Conservation (phyloP, 1,284 basidiomycete species). For the Neolentinus lepideus region DNA sequence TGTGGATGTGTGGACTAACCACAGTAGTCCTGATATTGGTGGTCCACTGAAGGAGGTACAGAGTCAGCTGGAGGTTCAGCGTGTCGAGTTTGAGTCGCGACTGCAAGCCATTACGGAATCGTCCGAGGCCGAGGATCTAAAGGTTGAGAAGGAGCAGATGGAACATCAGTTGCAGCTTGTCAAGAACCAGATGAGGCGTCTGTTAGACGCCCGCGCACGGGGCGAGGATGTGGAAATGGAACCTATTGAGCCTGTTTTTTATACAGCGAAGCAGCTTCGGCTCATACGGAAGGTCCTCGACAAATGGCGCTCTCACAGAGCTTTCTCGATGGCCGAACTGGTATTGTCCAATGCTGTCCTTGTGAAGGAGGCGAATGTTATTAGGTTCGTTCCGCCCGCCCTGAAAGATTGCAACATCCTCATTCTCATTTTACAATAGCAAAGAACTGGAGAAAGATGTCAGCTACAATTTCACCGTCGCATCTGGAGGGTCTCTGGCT, state of each 20-base stretch:
- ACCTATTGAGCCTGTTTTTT: constrained; percentile 72
- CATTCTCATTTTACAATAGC: constrained; percentile 32
- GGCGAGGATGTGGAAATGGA: constrained; percentile 61
- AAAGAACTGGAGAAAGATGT: constrained; percentile 83
- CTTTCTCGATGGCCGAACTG: constrained; percentile 89
- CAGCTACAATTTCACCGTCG: constrained; percentile 87
- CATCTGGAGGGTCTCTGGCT: constrained; percentile 76
- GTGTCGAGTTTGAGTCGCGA: constrained; percentile 49
- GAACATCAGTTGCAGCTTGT: constrained; percentile 80
- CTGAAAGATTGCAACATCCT: constrained; percentile 1
- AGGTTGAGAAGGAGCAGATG: constrained; percentile 87
- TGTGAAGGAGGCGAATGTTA: constrained; percentile 92
- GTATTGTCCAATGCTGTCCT: constrained; percentile 82
- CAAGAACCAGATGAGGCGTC: constrained; percentile 75
- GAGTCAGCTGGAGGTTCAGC: constrained; percentile 49
- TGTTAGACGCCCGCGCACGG: constrained; percentile 73
- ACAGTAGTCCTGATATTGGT: constrained; percentile 62
- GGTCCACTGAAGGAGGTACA: constrained; percentile 62
- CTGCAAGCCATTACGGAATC: constrained; percentile 68
- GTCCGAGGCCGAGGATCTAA: constrained; percentile 76
- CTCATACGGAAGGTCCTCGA: constrained; percentile 76
- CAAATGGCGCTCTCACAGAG: constrained; percentile 78
- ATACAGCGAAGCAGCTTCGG: constrained; percentile 73
- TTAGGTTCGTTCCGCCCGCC: constrained; percentile 52
- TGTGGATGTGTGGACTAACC: constrained; percentile 54